Base-by-base conservation (phyloP, 345 rosid genomes). In the Orychophragmus violaceus region DNA sequence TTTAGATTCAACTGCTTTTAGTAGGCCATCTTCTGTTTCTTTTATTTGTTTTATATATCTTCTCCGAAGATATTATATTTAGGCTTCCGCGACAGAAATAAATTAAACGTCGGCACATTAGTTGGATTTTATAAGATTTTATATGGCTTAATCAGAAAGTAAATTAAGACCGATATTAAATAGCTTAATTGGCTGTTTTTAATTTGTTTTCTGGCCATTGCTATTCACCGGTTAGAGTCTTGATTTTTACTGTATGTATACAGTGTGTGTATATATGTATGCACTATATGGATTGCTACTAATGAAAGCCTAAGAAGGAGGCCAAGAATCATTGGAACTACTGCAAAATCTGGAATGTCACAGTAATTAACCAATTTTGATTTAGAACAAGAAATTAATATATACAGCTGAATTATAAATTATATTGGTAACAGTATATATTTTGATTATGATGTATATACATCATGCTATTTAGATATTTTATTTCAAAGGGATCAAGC, bases 271-370 rank as follows among this genome's bases (percentile, higher is more conserved):
- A 64, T 70, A 53, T 52, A 28, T 45, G 22, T 33, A 27, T 23
- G 55, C 27, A 48, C 19, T 48, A 30, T 22, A 39, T 30, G 37
- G 12, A 66, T 66, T 62, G 56, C 57, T 73, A 59, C 45, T 64
- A 22, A 66, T 49, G 49, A 65, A 59, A 37, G 72, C 68, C 63
- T 41, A 66, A 52, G 49, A 30, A 30, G 60, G 62, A 42, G 54
- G 48, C 67, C 50, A 73, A 53, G 62, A 60, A 66, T 42, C 77
- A 74, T 60, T 74, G 63, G 77, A 74, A 66, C 64, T 61, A 60
- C 69, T 60, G 68, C 58, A 74, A 67, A 72, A 74, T 67, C 58
- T 62, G 64, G 64, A 74, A 61, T 61, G 69, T 46, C 54, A 74
- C 74, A 67, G 59, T 61, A 19, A n/a, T n/a, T n/a, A n/a, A 45